Evolutionary conservation across 2,329 filamentous ascomycete species (phyloP), one percentile per base, ranked within the genome.

Genomic region (Dendrostoma leiphaemia): DNA sequence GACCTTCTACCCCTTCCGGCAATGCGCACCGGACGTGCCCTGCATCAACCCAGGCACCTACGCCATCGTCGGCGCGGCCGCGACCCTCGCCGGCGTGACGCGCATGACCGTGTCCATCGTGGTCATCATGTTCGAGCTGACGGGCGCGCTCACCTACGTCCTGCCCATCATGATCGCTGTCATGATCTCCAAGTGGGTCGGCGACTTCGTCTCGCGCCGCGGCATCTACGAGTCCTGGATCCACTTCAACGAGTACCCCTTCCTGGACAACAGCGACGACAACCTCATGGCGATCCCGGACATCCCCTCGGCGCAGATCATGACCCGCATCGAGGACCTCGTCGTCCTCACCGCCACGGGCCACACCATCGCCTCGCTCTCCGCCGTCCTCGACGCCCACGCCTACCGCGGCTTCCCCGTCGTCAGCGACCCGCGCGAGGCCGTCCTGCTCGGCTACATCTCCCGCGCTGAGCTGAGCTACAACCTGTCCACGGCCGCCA

Each of bases 161-260:
- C 83, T 99, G 7, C 94, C 94, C 51, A 99, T 97, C 70, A 99
- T 99, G 94, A 90, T 99, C 60, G 91, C 92, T 40, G 94, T 99
- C 66, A 96, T 99, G 92, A 81, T 97, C 41, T 90, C 90, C 59
- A 99, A 99, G 74, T 99, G 94, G 94, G 91, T 96, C 24, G 94
- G 92, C 65, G 94, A 99, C 70, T 93, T 91, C 47, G 92, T 99
- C 69, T 91, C 90, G 24, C 90, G 90, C 53, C 85, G 88, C 47
- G 91, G 94, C 60, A 97, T 99, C 71, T 99, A 99, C 74, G 94
- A 99, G 69, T 88, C 89, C 51, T 99, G 94, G 94, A 99, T 99
- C 66, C 89, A 91, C 62, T 87, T 97, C 72, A 94, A 95, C 66
- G 91, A 90, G 61, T 99, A 97, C 67, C 94, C 94, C 0, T 97